These are phyloP conservation scores for Penicillium riverlandense DNA, from an alignment of 495 filamentous ascomycete genomes.

Conservation along the genomic window DNA sequence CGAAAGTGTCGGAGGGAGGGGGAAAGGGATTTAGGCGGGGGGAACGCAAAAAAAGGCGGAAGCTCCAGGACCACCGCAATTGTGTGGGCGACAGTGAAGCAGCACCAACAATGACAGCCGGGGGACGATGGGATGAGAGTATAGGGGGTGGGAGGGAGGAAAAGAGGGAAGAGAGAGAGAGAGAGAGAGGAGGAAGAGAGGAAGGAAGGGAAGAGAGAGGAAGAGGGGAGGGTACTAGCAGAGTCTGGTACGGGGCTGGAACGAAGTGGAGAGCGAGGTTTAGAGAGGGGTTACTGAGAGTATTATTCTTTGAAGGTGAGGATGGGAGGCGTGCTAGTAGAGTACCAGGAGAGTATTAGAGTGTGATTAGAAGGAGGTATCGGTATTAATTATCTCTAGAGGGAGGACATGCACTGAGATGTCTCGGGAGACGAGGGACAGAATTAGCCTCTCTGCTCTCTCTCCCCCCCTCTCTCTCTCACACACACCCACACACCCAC, in stretches of 20 bases:
- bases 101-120: not conserved
- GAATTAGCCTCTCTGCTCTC: too few relatives aligned
- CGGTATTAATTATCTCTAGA: too few relatives aligned
- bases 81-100: slow-evolving; percentile 1
- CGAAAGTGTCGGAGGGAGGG: not conserved
- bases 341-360: too few relatives aligned
- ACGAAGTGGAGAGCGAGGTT: slow-evolving; percentile 14
- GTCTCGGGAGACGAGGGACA: too few relatives aligned
- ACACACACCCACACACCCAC: too few relatives aligned
- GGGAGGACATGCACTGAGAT: too few relatives aligned
- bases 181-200: slow-evolving; percentile 7
- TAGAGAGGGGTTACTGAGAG: slow-evolving; percentile 1
- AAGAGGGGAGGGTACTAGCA: not conserved
- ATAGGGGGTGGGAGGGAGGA: slow-evolving; percentile 1
- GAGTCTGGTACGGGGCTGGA: slow-evolving; percentile 14
- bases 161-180: slow-evolving; percentile 1
- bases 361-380: too few relatives aligned
- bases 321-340: too few relatives aligned
- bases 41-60: slow-evolving; percentile 1
- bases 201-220: not conserved
- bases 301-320: too few relatives aligned
- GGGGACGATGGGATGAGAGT: slow-evolving; percentile 5
- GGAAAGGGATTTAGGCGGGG: not conserved
- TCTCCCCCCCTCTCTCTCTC: too few relatives aligned
- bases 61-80: not conserved